Conservation (phyloP, 2,329 filamentous ascomycete genomes). For the Chrysoporthe cubensis region DNA sequence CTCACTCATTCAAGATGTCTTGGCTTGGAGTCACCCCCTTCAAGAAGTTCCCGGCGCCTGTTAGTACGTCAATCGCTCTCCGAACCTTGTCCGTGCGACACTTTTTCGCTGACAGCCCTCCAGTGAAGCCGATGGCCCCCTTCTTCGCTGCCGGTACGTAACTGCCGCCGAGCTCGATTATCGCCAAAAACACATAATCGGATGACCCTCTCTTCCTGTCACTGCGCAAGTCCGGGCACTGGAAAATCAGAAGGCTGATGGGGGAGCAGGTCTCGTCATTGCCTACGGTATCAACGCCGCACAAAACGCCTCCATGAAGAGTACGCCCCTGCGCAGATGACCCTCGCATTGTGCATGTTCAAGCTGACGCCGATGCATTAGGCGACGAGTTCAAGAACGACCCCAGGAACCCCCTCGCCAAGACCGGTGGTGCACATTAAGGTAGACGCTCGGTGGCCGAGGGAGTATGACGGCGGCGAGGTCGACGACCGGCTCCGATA, state of each 20-base stretch:
- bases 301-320: conserved; percentile 74
- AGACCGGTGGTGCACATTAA: conserved; percentile 52
- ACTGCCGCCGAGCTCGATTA: conserved; percentile 13
- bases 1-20: conserved; percentile 65
- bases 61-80: conserved; percentile 66
- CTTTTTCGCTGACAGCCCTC: conserved; percentile 39
- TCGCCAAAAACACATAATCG: background rate
- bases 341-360: background rate
- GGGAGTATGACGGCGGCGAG: background rate
- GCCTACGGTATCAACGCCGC: conserved; percentile 89
- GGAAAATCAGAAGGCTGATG: conserved; percentile 30
- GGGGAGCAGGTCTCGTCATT: conserved; percentile 72
- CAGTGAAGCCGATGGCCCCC: conserved; percentile 88
- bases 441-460: conserved; percentile 3
- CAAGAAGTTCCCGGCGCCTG: conserved; percentile 81
- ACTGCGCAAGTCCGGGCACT: background rate
- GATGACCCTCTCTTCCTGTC: background rate
- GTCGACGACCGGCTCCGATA: conserved; percentile 4
- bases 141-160: conserved; percentile 93
- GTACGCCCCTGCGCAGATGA: conserved; percentile 54
- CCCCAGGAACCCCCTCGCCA: conserved; percentile 77
- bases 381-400: conserved; percentile 97
- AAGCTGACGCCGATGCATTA: conserved; percentile 44
- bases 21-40: conserved; percentile 67
- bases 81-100: conserved; percentile 23